A percentile compares a stretch with the other conserved stretches of the same genome.
phyloP scores from a whole-genome alignment of 495 filamentous ascomycete genomes.

The Massariosphaeria phaeospora region DNA sequence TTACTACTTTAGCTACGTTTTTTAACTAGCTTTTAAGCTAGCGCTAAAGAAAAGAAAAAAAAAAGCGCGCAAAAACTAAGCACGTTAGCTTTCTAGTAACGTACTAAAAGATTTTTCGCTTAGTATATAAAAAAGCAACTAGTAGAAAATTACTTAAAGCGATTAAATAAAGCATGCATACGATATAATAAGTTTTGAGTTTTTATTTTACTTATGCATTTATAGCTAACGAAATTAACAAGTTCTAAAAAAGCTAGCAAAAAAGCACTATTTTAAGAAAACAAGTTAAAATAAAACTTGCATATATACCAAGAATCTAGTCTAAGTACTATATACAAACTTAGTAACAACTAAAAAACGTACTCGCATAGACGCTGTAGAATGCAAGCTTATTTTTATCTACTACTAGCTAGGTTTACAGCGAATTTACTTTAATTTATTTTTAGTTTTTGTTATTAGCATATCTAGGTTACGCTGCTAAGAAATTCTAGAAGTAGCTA shows the following conservation, averaged over 20 bases:
- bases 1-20: neutral
- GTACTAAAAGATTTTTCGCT: slow-evolving; percentile 5
- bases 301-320: slow-evolving; percentile 12
- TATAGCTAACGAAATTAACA: neutral
- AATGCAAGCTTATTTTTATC: slow-evolving; percentile 7
- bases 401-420: neutral
- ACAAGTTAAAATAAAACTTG: slow-evolving; percentile 14
- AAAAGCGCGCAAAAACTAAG: neutral
- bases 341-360: slow-evolving; percentile 12
- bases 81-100: neutral
- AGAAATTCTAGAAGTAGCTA: neutral
- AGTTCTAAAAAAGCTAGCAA: slow-evolving; percentile 4
- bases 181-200: neutral
- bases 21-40: neutral
- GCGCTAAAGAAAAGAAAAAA: neutral
- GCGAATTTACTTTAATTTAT: neutral
- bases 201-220: neutral
- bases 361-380: slow-evolving; percentile 7
- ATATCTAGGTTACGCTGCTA: slow-evolving; percentile 1
- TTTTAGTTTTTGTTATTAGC: neutral
- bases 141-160: neutral
- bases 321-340: slow-evolving; percentile 5
- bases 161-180: slow-evolving; percentile 7
- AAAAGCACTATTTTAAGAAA: neutral
- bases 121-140: slow-evolving; percentile 3